Base-by-base conservation (phyloP, 352 stramenopile genomes). In the Pythium grandisporangium region DNA sequence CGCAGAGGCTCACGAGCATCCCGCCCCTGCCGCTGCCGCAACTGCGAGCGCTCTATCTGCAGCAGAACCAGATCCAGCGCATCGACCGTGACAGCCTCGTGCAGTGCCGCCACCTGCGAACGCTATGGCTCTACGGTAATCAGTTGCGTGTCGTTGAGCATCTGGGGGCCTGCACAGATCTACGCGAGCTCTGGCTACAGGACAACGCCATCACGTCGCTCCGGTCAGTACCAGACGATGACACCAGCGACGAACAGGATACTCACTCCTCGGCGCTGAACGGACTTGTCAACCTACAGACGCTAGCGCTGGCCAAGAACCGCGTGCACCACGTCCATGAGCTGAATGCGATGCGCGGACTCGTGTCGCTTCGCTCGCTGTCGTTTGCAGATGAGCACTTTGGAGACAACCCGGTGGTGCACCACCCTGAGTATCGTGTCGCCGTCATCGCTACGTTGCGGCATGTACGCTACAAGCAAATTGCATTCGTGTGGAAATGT, bases 111-210 rank as follows among this genome's bases (percentile, higher is more conserved):
- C 71, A 70, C 37, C 60, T 96, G 16, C 66, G 75, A 37, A 71
- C 58, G 7, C 55, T 95, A 16, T 96, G 85, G 81, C 36, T 95
- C 23, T 85, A 66, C 27, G 59, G 62, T 19, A 96, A 95, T 42
- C 56, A 58, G 27, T 61, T 96, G 25, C 44, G 48, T 2, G 38
- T 19, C 3, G 61, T 95, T 13, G 71, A 88, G 20, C 77, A 76
- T 23, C 54, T 96, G 0, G 54, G 61, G 6, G 51, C 56, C 14
- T 84, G 71, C 39, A 67, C 62, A 11, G 78, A 93, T 30, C 37
- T 96, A 17, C 64, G 74, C 20, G 83, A 95, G 55, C 53, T 96
- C 21, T 92, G 73, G 67, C 51, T 95, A 2, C 83, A 95, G 53
- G 70, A 81, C 48, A 95, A 96, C 45, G 37, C 45, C 0, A 85